These are phyloP conservation scores for Tolypocladium ovalisporum DNA, from an alignment of 2,329 filamentous ascomycete genomes.

Conservation along the genomic window DNA sequence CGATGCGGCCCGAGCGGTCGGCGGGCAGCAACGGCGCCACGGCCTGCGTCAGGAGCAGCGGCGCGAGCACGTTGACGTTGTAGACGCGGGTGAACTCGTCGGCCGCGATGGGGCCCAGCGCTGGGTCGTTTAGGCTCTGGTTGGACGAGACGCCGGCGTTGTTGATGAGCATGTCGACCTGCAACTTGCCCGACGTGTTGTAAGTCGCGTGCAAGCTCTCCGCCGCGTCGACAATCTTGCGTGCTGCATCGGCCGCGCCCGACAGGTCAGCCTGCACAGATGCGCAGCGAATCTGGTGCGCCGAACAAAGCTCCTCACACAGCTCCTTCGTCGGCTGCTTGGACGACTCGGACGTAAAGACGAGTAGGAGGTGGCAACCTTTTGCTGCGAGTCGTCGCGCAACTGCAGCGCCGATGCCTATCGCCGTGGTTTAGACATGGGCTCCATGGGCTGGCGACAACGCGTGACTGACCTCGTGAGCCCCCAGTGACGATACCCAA, in stretches of 20 bases:
- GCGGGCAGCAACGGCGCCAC: constrained; percentile 56
- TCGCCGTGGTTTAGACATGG: neutral
- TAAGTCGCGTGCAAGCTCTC: constrained; percentile 14
- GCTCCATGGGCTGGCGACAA: neutral
- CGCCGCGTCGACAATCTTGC: constrained; percentile 19
- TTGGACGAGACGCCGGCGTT: constrained; percentile 69
- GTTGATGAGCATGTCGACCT: constrained; percentile 75
- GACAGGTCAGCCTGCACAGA: constrained; percentile 19
- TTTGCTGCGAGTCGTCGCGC: constrained; percentile 47
- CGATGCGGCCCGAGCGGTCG: constrained; percentile 50
- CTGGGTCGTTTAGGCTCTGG: constrained; percentile 44
- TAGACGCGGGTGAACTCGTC: constrained; percentile 63
- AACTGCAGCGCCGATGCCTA: constrained; percentile 45
- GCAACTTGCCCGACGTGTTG: constrained; percentile 11
- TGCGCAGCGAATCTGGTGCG: constrained; percentile 24
- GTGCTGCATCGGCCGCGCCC: constrained; percentile 11
- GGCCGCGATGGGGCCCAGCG: constrained; percentile 40
- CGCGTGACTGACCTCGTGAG: constrained; percentile 16
- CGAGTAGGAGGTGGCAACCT: constrained; percentile 47
- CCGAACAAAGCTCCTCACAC: constrained; percentile 30
- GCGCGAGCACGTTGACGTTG: constrained; percentile 72
- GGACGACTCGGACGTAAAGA: constrained; percentile 48
- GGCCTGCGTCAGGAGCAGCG: constrained; percentile 67
- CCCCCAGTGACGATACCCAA: constrained; percentile 23
- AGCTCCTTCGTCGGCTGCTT: constrained; percentile 33